Base-by-base conservation (phyloP, 2,329 filamentous ascomycete species). In the Botryotinia calthae region DNA sequence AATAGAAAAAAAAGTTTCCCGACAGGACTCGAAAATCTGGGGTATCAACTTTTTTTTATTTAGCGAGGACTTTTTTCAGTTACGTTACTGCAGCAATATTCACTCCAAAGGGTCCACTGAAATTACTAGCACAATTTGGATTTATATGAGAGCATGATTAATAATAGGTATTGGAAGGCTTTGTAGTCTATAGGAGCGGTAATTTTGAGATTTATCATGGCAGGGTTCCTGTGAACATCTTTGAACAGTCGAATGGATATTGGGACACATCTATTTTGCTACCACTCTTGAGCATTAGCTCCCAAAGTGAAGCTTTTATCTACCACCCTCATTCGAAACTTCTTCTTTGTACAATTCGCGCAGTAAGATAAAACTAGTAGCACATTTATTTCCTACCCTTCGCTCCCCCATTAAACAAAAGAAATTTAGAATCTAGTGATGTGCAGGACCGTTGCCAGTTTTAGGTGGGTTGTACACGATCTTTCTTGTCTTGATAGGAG, bases 401-500 rank as follows among this genome's bases (percentile, higher is more conserved):
- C 72, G 51, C 77, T 37, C 61, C 68, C 63, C 65, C 42, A 22
- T 42, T 64, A 73, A 73, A 78, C 75, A 77, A 78, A 79, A 74
- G 74, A 78, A 76, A 79, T 74, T 72, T 46, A 66, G 72, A 70
- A 71, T 75, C 74, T 76, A 80, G 70, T 79, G 78, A 59, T 74
- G 73, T 59, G 73, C 72, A 44, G 59, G 48, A 59, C 44, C 71
- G 28, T 71, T 62, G 20, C 44, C 51, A 40, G 70, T 54, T 20
- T 62, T 22, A 34, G 94, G 94, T 76, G 94, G 93, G 82, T 90
- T 92, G 86, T 97, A 97, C 79, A 90, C 87, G 79, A 98, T 86
- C 91, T 98, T 97, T 82, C 96, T 91, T 80, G 94, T 92, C 92
- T 99, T 99, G 84, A 99, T 86, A 81, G 93, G 91, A 74, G 94